Evolutionary conservation across 306 rosid genomes (phyloP), one percentile per base, ranked within the genome.

Genomic region (Gleditsia sinensis): DNA sequence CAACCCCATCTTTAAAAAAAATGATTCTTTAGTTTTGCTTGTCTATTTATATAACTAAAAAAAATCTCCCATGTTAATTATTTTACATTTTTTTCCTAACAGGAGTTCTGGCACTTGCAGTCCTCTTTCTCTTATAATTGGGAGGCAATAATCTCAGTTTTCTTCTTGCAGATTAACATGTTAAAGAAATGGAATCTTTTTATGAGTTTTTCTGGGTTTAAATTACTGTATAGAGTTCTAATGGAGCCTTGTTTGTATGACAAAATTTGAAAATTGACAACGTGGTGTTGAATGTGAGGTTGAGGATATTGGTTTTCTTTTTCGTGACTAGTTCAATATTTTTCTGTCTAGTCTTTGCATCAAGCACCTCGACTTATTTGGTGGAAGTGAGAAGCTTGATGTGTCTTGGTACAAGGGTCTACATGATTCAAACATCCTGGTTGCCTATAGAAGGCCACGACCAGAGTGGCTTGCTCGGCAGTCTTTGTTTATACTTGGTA

Each of bases 381-480:
- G 98, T 67, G 90, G 96, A 82, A 92, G 98, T 50, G 98, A 92
- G 86, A 92, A 92, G 85, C 96, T 92, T 6, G 94, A 90, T 81
- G 83, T 92, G 51, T 85, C 96, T 4, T 92, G 89, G 89, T 94
- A 90, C 65, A 92, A 90, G 67, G 98, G 98, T 60, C 74, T 88
- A 42, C 88, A 90, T 76, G 94, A 88, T 81, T 92, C 96, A 27
- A 92, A 86, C 84, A 76, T 92, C 74, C 81, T 88, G 23, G 66
- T 88, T 1, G 96, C 96, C 11, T 90, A 55, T 83, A 90, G 98
- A 80, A 86, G 89, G 75, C 98, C 98, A 1, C 82, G 92, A 17
- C 91, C 92, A 0, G 88, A 92, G 77, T 84, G 94, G 89, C 88
- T 88, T 66, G 84, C 96, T 72, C 96, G 88, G 48, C 94, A 92